Evolutionary conservation across 257 asterid species (phyloP).

Genomic region (Prunella vulgaris): DNA sequence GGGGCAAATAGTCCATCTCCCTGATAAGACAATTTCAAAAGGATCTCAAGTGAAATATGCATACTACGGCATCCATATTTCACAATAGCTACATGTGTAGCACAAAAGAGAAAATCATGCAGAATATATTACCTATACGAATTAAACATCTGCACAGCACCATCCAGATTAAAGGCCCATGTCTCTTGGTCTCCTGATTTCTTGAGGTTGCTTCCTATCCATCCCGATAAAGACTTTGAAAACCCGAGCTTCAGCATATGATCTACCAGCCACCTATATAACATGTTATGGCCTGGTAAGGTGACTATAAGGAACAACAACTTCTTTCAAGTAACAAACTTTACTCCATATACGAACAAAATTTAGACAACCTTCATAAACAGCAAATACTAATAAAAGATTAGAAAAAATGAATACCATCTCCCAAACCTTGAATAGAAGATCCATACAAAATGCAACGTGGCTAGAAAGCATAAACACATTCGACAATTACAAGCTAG

Average conservation of each 20-base stretch:
- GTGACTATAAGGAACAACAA: conserved; percentile 8
- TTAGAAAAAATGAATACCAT: background rate
- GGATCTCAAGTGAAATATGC: background rate
- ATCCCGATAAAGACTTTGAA: conserved; percentile 76
- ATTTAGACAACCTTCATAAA: background rate
- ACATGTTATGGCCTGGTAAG: conserved; percentile 13
- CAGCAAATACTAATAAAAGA: background rate
- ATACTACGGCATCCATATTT: background rate
- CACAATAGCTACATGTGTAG: background rate
- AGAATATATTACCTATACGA: conserved; percentile 54
- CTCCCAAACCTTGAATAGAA: background rate
- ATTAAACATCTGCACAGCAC: conserved; percentile 80
- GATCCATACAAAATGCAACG: background rate
- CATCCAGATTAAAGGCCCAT: conserved; percentile 89
- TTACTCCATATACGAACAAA: background rate
- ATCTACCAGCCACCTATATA: conserved; percentile 86
- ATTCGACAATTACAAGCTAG: conserved; percentile 4
- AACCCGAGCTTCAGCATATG: conserved; percentile 77
- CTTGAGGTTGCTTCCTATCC: conserved; percentile 95
- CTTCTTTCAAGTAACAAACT: background rate
- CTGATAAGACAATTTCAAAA: conserved; percentile 29
- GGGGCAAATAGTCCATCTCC: conserved; percentile 69
- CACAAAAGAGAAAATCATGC: background rate
- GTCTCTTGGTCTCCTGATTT: conserved; percentile 59
- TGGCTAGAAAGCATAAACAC: conserved; percentile 4